A percentile compares a stretch with the other conserved stretches of the same genome.
Conservation (phyloP, 371 early-diverging fungal species). For the Rhizomucor pusillus region DNA sequence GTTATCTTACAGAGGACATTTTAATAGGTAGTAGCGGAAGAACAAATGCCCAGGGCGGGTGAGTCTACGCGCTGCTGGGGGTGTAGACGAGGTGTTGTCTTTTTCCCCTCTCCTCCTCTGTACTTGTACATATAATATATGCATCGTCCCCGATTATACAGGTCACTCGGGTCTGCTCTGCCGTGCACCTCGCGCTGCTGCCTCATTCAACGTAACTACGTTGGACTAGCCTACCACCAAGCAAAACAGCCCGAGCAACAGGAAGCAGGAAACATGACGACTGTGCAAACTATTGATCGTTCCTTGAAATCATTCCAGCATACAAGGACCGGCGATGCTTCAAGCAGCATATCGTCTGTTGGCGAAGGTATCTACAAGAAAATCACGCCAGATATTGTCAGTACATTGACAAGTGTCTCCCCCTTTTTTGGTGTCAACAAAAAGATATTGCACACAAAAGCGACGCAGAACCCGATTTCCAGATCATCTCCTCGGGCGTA, state of each 20-base stretch:
- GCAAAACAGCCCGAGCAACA: conserved; percentile 8
- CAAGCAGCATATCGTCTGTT: conserved; percentile 16
- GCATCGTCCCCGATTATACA: too few relatives aligned
- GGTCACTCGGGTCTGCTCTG: too few relatives aligned
- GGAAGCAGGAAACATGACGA: conserved; percentile 4
- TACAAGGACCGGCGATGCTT: conserved; percentile 12
- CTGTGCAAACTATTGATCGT: conserved; percentile 18
- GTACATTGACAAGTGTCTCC: not conserved
- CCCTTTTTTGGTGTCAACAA: too few relatives aligned
- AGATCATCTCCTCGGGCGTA: conserved; percentile 57
- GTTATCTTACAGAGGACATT: too few relatives aligned
- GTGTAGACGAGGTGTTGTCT: too few relatives aligned
- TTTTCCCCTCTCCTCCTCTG: too few relatives aligned
- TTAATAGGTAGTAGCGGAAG: too few relatives aligned
- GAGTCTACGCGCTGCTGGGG: too few relatives aligned
- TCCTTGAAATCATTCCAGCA: conserved; percentile 12
- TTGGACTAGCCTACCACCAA: conserved; percentile 15
- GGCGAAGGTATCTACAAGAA: conserved; percentile 11
- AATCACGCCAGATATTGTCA: too few relatives aligned
- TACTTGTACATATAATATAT: too few relatives aligned
- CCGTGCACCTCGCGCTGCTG: too few relatives aligned
- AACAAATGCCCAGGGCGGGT: too few relatives aligned
- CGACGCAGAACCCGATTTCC: conserved; percentile 58
- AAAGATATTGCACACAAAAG: conserved; percentile 40
- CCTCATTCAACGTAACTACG: conserved; percentile 4